These are phyloP conservation scores for Xylariaceae sp. DNA, from an alignment of 2,329 filamentous ascomycete species.

Conservation along the genomic window DNA sequence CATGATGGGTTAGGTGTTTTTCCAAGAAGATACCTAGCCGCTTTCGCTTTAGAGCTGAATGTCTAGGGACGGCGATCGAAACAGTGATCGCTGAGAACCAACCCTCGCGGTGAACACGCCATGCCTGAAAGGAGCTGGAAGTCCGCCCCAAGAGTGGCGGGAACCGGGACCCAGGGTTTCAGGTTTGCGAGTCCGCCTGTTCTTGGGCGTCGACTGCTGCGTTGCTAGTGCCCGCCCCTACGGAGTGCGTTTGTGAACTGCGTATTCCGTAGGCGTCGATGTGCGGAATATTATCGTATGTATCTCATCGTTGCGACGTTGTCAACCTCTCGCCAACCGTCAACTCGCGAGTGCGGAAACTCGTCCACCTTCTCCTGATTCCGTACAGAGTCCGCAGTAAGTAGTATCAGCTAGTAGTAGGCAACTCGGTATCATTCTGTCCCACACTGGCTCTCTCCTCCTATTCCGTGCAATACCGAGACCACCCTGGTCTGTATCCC, in stretches of 20 bases:
- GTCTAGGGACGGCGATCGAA: background rate
- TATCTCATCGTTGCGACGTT: background rate
- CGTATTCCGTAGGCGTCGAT: too few relatives aligned
- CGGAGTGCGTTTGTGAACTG: too few relatives aligned
- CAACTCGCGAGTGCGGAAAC: background rate
- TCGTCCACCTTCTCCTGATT: too few relatives aligned
- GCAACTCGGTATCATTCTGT: too few relatives aligned
- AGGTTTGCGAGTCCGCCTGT: background rate
- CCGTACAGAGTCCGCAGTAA: too few relatives aligned
- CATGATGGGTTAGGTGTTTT: constrained; percentile 22
- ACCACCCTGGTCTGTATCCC: background rate
- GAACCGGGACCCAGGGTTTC: background rate
- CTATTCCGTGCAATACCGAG: too few relatives aligned
- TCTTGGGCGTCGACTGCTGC: too few relatives aligned
- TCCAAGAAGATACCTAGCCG: background rate
- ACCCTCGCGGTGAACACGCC: background rate
- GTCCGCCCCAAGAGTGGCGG: background rate
- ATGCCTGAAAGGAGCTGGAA: background rate
- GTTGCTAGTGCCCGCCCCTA: too few relatives aligned
- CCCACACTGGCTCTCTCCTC: too few relatives aligned
- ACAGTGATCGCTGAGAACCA: background rate
- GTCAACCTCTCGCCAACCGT: background rate
- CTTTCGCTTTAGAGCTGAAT: constrained; percentile 5
- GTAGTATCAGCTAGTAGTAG: too few relatives aligned
- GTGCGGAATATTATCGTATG: background rate